Evolutionary conservation across 2,329 filamentous ascomycete genomes (phyloP), one percentile per base, ranked within the genome.

Genomic region (Ceratocystis ficicola): DNA sequence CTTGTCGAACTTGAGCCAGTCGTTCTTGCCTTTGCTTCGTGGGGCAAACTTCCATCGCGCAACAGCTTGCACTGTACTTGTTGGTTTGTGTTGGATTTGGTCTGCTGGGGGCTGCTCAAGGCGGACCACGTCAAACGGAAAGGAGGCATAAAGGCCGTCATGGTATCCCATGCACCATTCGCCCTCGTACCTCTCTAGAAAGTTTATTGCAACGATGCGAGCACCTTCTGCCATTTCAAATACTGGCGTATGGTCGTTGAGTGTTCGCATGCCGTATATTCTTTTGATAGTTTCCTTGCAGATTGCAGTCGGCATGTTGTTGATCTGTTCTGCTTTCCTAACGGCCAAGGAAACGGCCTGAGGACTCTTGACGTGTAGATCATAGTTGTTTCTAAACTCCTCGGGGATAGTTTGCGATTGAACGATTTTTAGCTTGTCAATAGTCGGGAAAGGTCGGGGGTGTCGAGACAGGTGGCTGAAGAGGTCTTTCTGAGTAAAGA

Each of bases 1-100:
- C 71, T 86, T 86, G 36, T 86, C 84, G 71, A 89, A 83, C 69
- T 75, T 78, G n/a, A 84, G 74, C 82, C 82, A 84, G 10, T 77
- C 72, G 32, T 76, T 76, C 25, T 71, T 72, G 12, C 71, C 69
- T 65, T 70, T 71, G 15, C 68, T 65, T 69, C 77, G 79, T 44
- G 77, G 76, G 62, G 75, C 74, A 73, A 81, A 84, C 72, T 77
- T 82, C 81, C 81, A 84, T 66, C 76, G 76, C 12, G 80, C 75
- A 50, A 77, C 76, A 8, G 79, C 82, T 61, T 76, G 76, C 50
- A 82, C 74, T 10, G 76, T 76, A 65, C 78, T 81, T 44, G 76
- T 75, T 10, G 75, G 77, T 4, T 60, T 65, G 72, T 78, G 77
- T 36, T 74, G 77, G 17, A 83, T 74, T 68, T 83, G 78, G 25